Evolutionary conservation across 2,329 filamentous ascomycete genomes (phyloP).

Genomic region (Verticillium klebahnii): DNA sequence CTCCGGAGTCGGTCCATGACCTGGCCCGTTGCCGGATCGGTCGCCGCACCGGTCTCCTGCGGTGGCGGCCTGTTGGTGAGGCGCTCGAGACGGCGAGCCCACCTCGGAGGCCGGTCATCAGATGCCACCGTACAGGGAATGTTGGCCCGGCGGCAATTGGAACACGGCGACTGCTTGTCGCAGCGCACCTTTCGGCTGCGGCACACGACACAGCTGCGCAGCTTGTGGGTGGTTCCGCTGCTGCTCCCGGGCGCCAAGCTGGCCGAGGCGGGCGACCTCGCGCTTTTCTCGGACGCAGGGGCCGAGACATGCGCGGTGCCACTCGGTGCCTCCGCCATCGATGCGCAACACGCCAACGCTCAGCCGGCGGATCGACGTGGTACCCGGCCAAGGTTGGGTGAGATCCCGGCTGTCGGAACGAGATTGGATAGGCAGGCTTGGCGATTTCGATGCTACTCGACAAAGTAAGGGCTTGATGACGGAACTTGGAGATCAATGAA

Average conservation of each 20-base stretch:
- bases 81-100: slow-evolving; percentile 47
- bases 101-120: slow-evolving; percentile 44
- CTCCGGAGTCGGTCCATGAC: slow-evolving; percentile 45
- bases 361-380: not conserved
- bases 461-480: too few species aligned
- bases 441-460: too few species aligned
- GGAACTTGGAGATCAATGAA: too few species aligned
- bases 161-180: slow-evolving; percentile 51
- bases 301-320: slow-evolving; percentile 9
- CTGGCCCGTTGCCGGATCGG: slow-evolving; percentile 23
- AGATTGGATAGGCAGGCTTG: too few species aligned
- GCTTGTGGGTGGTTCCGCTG: slow-evolving; percentile 20
- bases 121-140: slow-evolving; percentile 48
- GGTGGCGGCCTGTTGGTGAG: slow-evolving; percentile 24
- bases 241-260: not conserved
- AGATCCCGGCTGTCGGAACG: too few species aligned
- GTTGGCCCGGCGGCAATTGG: slow-evolving; percentile 49
- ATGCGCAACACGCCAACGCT: not conserved
- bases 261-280: slow-evolving; percentile 2
- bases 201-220: slow-evolving; percentile 46
- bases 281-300: slow-evolving; percentile 17
- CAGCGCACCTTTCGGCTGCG: slow-evolving; percentile 53
- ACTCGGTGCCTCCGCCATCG: not conserved
- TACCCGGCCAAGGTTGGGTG: too few species aligned
- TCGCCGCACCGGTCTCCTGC: slow-evolving; percentile 6